Conservation (phyloP, 371 early-diverging fungal species). For the Chytridium lagenaria region DNA sequence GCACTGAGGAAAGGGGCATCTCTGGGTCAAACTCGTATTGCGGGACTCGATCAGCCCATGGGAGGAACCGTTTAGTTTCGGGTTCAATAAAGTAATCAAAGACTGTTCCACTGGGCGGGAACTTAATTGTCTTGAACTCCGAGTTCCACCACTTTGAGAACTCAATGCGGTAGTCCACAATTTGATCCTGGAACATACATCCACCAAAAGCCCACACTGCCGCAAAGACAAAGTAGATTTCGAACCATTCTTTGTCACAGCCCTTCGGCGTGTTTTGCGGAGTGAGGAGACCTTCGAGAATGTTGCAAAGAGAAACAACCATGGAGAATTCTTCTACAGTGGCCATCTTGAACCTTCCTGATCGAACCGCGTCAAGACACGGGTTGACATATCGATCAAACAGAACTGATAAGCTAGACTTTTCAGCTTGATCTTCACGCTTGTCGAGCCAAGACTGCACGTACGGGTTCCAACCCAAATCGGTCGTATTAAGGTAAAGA, state of each 20-base stretch:
- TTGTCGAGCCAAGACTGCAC: slow-evolving; percentile 73
- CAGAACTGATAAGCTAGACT: slow-evolving; percentile 58
- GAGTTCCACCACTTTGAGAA: slow-evolving; percentile 69
- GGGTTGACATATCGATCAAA: slow-evolving; percentile 68
- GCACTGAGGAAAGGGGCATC: slow-evolving; percentile 58
- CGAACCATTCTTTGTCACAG: slow-evolving; percentile 72
- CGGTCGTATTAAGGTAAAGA: slow-evolving; percentile 64
- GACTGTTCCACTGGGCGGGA: slow-evolving; percentile 63
- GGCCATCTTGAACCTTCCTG: slow-evolving; percentile 65
- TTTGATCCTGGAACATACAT: slow-evolving; percentile 62
- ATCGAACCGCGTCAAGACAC: slow-evolving; percentile 59
- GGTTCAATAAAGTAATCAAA: slow-evolving; percentile 67
- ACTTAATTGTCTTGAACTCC: slow-evolving; percentile 67
- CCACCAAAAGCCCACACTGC: slow-evolving; percentile 75
- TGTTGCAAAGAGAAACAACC: slow-evolving; percentile 63
- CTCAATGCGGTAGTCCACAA: slow-evolving; percentile 64
- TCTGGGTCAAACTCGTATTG: slow-evolving; percentile 61
- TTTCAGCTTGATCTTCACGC: slow-evolving; percentile 64
- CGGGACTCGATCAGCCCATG: slow-evolving; percentile 65
- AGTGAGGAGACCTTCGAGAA: slow-evolving; percentile 64
- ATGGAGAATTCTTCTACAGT: slow-evolving; percentile 65
- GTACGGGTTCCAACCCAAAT: slow-evolving; percentile 68
- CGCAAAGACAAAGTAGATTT: slow-evolving; percentile 68
- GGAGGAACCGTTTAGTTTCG: slow-evolving; percentile 61
- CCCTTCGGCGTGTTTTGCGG: slow-evolving; percentile 66